Percentiles rank a stretch among this genome's conserved stretches.
phyloP scores from a whole-genome alignment of 495 filamentous ascomycete species.

The Penicillium desertorum region DNA sequence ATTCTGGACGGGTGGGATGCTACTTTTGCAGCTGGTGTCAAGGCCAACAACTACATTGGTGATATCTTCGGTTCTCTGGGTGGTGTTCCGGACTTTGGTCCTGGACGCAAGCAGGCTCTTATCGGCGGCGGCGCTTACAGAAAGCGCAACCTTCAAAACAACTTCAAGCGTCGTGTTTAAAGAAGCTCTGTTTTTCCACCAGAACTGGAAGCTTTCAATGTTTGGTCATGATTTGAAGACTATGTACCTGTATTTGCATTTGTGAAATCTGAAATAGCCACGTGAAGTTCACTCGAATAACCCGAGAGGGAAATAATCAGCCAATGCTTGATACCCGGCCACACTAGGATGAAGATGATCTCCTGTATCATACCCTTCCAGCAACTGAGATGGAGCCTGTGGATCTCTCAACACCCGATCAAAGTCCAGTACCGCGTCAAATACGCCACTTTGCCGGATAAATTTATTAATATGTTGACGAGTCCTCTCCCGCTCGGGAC shows the following conservation, averaged over 20 bases:
- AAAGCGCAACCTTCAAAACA: constrained; percentile 25
- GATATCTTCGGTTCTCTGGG: constrained; percentile 70
- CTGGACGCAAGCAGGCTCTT: constrained; percentile 39
- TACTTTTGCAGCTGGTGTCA: constrained; percentile 58
- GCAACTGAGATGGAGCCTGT: constrained; percentile 42
- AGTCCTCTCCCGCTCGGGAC: constrained; percentile 55
- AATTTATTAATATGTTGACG: constrained; percentile 61
- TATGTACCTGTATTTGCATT: background rate
- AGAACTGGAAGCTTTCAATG: background rate
- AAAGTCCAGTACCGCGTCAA: constrained; percentile 67
- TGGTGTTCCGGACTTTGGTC: constrained; percentile 65
- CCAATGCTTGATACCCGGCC: constrained; percentile 62
- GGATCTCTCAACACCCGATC: constrained; percentile 56
- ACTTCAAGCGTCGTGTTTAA: constrained; percentile 17
- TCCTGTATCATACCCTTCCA: constrained; percentile 58
- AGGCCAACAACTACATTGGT: constrained; percentile 67
- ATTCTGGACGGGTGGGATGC: constrained; percentile 60
- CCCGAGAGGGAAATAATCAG: constrained; percentile 57
- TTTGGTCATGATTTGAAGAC: background rate
- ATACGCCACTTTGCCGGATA: constrained; percentile 57
- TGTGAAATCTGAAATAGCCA: background rate
- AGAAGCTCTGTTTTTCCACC: too few relatives aligned
- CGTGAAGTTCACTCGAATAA: constrained; percentile 41
- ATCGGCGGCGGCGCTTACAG: constrained; percentile 29
- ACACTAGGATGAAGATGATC: constrained; percentile 72